Evolutionary conservation across 495 filamentous ascomycete genomes (phyloP).

Genomic region (Aspergillus hancockii): DNA sequence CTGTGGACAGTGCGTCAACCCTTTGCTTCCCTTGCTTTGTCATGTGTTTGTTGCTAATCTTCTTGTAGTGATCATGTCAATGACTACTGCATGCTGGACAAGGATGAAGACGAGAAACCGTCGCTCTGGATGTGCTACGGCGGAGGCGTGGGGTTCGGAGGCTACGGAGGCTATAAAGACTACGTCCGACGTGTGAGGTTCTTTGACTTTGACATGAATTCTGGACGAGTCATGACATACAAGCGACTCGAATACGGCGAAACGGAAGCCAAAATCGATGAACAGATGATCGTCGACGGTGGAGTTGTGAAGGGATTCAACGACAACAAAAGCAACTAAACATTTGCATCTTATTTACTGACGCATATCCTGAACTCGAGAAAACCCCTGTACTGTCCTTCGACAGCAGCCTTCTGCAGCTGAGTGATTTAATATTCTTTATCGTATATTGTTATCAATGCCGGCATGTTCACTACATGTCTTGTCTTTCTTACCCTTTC

Average conservation of each 20-base stretch:
- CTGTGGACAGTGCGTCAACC: constrained; percentile 76
- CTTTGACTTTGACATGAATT: constrained; percentile 90
- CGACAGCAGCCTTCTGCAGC: background rate
- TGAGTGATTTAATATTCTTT: background rate
- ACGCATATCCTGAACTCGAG: background rate
- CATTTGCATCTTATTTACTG: background rate
- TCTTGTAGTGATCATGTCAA: constrained; percentile 81
- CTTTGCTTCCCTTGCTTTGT: constrained; percentile 6
- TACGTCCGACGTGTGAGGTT: constrained; percentile 83
- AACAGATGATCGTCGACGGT: constrained; percentile 84
- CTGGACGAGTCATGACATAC: constrained; percentile 83
- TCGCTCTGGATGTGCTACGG: constrained; percentile 99
- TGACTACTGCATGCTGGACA: constrained; percentile 81
- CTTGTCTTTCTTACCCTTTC: constrained; percentile 20
- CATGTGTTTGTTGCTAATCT: constrained; percentile 6
- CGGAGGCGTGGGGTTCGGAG: constrained; percentile 85
- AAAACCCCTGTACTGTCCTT: background rate
- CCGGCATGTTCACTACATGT: background rate
- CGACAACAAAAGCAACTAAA: constrained; percentile 14
- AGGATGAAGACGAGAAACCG: constrained; percentile 49
- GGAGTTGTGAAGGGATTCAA: constrained; percentile 56
- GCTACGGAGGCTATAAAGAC: constrained; percentile 86
- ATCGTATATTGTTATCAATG: background rate
- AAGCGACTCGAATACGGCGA: constrained; percentile 87
- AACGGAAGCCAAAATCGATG: constrained; percentile 69